Evolutionary conservation across 305 asterid genomes (phyloP).

Genomic region (Plantago coronopus): DNA sequence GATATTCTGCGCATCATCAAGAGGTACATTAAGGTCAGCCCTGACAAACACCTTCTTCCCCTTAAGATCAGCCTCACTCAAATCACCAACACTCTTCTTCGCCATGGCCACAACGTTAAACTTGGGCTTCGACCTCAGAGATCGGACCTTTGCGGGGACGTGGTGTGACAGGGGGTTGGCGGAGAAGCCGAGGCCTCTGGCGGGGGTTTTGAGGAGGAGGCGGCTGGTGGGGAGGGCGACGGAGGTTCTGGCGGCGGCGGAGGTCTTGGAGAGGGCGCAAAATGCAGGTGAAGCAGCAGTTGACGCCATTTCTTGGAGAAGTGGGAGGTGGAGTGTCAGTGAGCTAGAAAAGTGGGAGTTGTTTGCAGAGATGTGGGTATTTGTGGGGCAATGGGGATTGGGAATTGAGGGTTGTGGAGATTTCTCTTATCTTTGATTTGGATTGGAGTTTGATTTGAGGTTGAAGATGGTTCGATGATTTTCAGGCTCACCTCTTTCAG

Average conservation of each 20-base stretch:
- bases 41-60: conserved; percentile 72
- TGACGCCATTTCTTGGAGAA: conserved; percentile 41
- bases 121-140: conserved; percentile 38
- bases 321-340: neutral
- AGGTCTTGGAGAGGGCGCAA: conserved; percentile 44
- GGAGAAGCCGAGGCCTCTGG: conserved; percentile 50
- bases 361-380: conserved; percentile 25
- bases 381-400: neutral
- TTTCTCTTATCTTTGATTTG: conserved; percentile 61
- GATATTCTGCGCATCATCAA: conserved; percentile 65
- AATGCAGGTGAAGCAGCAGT: conserved; percentile 61
- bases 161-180: conserved; percentile 50
- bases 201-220: conserved; percentile 49
- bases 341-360: neutral
- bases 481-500: conserved; percentile 23
- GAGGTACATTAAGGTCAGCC: conserved; percentile 85
- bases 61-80: conserved; percentile 54
- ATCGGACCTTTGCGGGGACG: conserved; percentile 60
- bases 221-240: conserved; percentile 39
- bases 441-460: conserved; percentile 41
- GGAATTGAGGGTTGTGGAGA: conserved; percentile 24
- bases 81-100: conserved; percentile 80
- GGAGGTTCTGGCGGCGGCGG: conserved; percentile 36
- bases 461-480: conserved; percentile 52
- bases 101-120: conserved; percentile 54